phyloP scores from a whole-genome alignment of 352 stramenopile genomes.

The Pythium diclinum region DNA sequence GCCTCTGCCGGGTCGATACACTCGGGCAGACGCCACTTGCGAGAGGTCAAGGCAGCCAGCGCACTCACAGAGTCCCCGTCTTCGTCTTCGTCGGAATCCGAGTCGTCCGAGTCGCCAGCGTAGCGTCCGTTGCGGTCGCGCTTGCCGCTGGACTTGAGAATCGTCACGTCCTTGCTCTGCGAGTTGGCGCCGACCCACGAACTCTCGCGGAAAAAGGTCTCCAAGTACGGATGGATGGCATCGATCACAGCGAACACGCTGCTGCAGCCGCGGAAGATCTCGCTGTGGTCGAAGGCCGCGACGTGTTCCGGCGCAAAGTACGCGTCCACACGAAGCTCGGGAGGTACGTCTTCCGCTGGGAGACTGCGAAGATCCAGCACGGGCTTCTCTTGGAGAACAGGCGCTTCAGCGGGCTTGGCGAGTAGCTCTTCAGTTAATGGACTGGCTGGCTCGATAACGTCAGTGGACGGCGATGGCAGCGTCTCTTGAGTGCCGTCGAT shows the following conservation, averaged over 20 bases:
- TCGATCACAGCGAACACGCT: constrained; percentile 64
- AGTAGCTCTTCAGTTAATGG: not conserved
- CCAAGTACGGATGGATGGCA: constrained; percentile 55
- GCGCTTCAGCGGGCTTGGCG: not conserved
- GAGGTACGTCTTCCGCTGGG: not conserved
- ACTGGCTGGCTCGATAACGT: not conserved
- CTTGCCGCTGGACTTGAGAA: constrained; percentile 17
- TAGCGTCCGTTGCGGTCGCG: constrained; percentile 25
- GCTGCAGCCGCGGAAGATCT: constrained; percentile 50
- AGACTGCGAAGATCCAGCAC: not conserved
- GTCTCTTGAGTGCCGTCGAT: not conserved
- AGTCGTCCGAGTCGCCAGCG: not conserved
- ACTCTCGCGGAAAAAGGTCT: constrained; percentile 39
- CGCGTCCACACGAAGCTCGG: constrained; percentile 35
- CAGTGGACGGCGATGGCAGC: too few species aligned
- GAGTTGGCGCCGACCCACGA: constrained; percentile 14
- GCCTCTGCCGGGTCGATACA: constrained; percentile 45
- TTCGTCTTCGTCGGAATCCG: constrained; percentile 26
- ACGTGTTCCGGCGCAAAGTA: constrained; percentile 50
- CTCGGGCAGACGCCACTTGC: constrained; percentile 37
- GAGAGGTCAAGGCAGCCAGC: constrained; percentile 10
- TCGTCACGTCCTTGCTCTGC: constrained; percentile 30
- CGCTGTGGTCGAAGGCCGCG: constrained; percentile 44
- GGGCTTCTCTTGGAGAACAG: not conserved
- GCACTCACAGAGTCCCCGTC: not conserved